These are phyloP conservation scores for Exutisphaerella laricina DNA, from an alignment of 2,329 filamentous ascomycete species.

Conservation along the genomic window DNA sequence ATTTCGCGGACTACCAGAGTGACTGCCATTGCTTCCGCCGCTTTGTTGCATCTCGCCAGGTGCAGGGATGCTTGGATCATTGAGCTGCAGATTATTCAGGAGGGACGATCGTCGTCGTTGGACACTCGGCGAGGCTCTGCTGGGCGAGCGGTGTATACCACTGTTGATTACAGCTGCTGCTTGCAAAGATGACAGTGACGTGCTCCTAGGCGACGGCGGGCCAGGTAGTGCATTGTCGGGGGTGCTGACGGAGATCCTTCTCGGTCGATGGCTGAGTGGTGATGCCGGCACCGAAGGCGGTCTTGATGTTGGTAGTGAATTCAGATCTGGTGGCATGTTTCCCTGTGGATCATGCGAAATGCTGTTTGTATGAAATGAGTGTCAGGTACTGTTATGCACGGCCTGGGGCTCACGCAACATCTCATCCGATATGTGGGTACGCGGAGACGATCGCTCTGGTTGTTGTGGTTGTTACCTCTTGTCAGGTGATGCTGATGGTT, in stretches of 20 bases:
- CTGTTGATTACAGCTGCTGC: constrained; percentile 74
- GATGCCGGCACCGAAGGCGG: constrained; percentile 32
- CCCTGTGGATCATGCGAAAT: neutral
- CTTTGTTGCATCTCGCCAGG: constrained; percentile 62
- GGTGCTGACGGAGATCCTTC: constrained; percentile 32
- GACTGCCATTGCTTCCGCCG: constrained; percentile 23
- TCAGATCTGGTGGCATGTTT: constrained; percentile 53
- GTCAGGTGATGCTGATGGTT: no score
- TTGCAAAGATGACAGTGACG: constrained; percentile 64
- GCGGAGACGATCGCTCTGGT: no score
- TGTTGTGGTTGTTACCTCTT: no score
- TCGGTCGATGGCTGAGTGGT: constrained; percentile 26
- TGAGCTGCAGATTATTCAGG: constrained; percentile 63
- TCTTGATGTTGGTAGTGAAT: constrained; percentile 48
- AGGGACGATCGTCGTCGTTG: constrained; percentile 62
- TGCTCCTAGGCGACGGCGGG: constrained; percentile 57
- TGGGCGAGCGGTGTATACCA: constrained; percentile 47
- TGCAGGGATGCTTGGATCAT: constrained; percentile 61
- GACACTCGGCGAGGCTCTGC: constrained; percentile 39
- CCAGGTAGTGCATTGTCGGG: constrained; percentile 37
- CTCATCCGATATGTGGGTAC: no score
- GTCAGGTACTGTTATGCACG: no score
- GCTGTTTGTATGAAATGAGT: no score
- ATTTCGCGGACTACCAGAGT: constrained; percentile 20
- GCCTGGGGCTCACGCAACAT: no score